These are phyloP conservation scores for Eucalyptus marginata DNA, from an alignment of 345 rosid genomes.

Conservation along the genomic window DNA sequence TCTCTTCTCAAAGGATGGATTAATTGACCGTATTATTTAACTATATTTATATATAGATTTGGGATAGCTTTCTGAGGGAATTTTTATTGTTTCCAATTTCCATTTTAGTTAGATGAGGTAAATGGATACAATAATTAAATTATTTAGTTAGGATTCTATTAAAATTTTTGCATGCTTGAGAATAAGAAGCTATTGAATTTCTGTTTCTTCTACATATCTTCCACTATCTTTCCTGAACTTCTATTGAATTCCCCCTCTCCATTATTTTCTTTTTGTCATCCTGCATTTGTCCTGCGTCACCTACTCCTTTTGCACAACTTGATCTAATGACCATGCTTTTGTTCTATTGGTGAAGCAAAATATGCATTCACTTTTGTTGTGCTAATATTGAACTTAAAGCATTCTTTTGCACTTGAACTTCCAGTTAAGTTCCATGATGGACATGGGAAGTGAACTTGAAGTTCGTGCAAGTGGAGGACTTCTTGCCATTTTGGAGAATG, in stretches of 20 bases:
- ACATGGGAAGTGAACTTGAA: slow-evolving; percentile 79
- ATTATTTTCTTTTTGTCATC: not conserved
- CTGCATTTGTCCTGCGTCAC: not conserved
- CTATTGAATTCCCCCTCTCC: not conserved
- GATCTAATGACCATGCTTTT: not conserved
- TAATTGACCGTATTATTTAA: not conserved
- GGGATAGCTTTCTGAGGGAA: not conserved
- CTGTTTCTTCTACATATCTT: not conserved
- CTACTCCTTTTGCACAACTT: not conserved
- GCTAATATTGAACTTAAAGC: not conserved
- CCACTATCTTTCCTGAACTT: not conserved
- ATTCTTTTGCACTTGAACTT: not conserved
- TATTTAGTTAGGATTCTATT: not conserved
- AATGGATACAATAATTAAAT: not conserved
- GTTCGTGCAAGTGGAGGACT: slow-evolving; percentile 97
- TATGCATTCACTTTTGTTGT: not conserved
- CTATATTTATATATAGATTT: not conserved
- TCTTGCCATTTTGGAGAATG: slow-evolving; percentile 90
- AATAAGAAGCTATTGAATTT: not conserved
- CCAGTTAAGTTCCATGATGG: slow-evolving; percentile 96
- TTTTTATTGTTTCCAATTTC: not conserved
- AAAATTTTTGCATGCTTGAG: not conserved
- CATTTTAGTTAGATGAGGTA: not conserved
- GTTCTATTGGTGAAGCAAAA: not conserved
- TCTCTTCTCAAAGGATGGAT: not conserved